A percentile compares a stretch with the other conserved stretches of the same genome.
Evolutionary conservation across 257 asterid genomes (phyloP).

Genomic region (Salvia rosmarinus): DNA sequence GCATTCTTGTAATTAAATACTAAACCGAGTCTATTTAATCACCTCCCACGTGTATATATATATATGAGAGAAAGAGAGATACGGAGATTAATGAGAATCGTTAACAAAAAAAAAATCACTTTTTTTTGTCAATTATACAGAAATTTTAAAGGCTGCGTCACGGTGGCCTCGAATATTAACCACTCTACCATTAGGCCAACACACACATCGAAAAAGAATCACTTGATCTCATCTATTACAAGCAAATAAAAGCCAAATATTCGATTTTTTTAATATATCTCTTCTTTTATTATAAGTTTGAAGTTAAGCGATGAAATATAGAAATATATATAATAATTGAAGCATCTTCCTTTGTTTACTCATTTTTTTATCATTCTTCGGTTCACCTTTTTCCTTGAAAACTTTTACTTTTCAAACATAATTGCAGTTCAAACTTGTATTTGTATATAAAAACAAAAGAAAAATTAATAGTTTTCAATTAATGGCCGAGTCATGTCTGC

Average conservation of each 20-base stretch:
- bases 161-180: no score
- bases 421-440: background rate
- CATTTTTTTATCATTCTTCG: slow-evolving; percentile 24
- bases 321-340: background rate
- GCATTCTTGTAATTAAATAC: no score
- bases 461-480: background rate
- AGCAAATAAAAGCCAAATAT: background rate
- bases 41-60: no score
- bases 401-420: background rate
- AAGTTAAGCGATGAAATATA: background rate
- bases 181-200: no score
- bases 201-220: no score
- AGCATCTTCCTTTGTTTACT: background rate
- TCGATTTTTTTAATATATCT: background rate
- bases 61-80: no score
- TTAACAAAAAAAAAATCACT: no score
- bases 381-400: slow-evolving; percentile 15
- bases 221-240: background rate
- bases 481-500: slow-evolving; percentile 28
- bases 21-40: no score
- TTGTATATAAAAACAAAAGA: background rate
- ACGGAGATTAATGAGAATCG: no score
- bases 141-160: no score
- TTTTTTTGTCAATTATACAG: no score
- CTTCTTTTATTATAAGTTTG: background rate